A percentile compares a stretch with the other conserved stretches of the same genome.
Evolutionary conservation across 2,329 filamentous ascomycete genomes (phyloP).

Genomic region (Fusarium staphyleae): DNA sequence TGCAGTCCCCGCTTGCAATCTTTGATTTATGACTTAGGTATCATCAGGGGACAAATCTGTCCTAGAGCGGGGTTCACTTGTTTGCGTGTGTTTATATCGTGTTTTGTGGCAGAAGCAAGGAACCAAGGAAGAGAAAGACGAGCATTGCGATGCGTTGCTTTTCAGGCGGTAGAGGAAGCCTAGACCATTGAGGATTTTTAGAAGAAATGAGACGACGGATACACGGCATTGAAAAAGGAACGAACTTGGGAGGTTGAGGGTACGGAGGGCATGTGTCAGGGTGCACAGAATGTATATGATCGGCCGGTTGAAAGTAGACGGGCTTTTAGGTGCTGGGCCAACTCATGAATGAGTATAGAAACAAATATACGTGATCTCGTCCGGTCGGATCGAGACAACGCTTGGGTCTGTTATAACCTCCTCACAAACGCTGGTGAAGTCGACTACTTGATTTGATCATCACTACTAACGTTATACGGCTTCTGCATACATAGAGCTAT

Average conservation of each 20-base stretch:
- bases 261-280: slow-evolving; percentile 4
- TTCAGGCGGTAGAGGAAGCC: slow-evolving; percentile 4
- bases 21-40: slow-evolving; percentile 6
- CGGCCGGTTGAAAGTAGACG: slow-evolving; percentile 6
- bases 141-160: slow-evolving; percentile 2
- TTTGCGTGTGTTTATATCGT: neutral
- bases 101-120: neutral
- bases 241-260: neutral
- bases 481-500: too few relatives aligned
- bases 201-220: slow-evolving; percentile 9
- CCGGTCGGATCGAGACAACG: slow-evolving; percentile 3
- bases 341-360: slow-evolving; percentile 6
- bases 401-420: neutral
- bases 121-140: slow-evolving; percentile 6
- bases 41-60: slow-evolving; percentile 25
- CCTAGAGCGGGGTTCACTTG: slow-evolving; percentile 13
- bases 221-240: slow-evolving; percentile 15
- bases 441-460: neutral
- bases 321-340: slow-evolving; percentile 1
- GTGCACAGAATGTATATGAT: slow-evolving; percentile 1
- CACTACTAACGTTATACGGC: too few relatives aligned
- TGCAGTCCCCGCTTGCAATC: slow-evolving; percentile 9
- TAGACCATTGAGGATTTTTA: slow-evolving; percentile 21
- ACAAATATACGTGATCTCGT: slow-evolving; percentile 17
- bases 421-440: neutral